Base-by-base conservation (phyloP, 176 grass and related monocot species). In the Miscanthus lutarioriparius region DNA sequence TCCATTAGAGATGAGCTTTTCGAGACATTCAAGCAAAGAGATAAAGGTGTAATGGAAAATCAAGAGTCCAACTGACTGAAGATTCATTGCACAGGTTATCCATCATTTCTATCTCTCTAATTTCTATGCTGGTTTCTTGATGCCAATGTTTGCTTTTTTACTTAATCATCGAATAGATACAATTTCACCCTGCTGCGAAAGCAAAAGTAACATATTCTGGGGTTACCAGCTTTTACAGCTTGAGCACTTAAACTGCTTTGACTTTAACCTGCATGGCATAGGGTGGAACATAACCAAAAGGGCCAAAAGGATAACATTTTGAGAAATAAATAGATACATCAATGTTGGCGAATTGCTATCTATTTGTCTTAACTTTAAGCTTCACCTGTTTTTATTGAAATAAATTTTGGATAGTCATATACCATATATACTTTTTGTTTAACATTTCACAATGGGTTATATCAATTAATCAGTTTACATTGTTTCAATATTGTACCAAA, bases 1-100 rank as follows among this genome's bases (percentile, higher is more conserved):
- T 89, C 96, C 25, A 98, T 98, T 63, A 93, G 93, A 87, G 91
- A 95, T 78, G 96, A 98, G 64, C 91, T 98, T 84, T 98, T 95
- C 10, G 91, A 98, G 86, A 98, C 91, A 75, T 98, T 98, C 89
- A 95, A 92, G 77, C 86, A 83, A 74, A 93, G 93, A 86, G 87
- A 95, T 86, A 95, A 93, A 88, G 89, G 88, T 64, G 89, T 95
- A 56, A 98, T 92, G 92, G 93, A 95, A 86, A 43, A 53, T 36
- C 87, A 95, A 90, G 94, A 97, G 87, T 95, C 64, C 87, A 90
- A 80, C 83, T 98, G 63, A 98, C 89, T 56, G 91, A 83, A 86
- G 90, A 98, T 86, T 88, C 93, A 40, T 64, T 98, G 54, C 89
- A n/a, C 85, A 95, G 96, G 96, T 98, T 87, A 85, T 80, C 67